These are phyloP conservation scores for Grigorovia humatica DNA, from an alignment of 805 yeast species.

Conservation along the genomic window DNA sequence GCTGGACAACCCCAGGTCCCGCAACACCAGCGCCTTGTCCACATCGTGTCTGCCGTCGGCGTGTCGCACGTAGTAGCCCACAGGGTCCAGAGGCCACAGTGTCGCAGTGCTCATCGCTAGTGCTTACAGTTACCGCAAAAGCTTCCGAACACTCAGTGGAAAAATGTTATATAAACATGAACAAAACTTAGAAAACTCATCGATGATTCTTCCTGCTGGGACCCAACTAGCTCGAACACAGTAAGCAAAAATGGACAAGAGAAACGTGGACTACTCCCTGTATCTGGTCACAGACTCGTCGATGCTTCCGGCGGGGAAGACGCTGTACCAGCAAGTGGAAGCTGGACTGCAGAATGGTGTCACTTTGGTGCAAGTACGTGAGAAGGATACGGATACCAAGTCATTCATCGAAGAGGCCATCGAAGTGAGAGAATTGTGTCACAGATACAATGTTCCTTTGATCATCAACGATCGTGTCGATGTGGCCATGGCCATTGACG, in stretches of 20 bases:
- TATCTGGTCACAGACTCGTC: slow-evolving; percentile 76
- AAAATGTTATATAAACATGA: neutral
- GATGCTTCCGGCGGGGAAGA: slow-evolving; percentile 52
- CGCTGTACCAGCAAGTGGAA: slow-evolving; percentile 52
- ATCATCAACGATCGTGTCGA: slow-evolving; percentile 82
- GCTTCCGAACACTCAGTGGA: neutral
- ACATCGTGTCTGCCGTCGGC: slow-evolving; percentile 24
- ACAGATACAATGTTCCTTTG: slow-evolving; percentile 52
- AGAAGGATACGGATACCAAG: slow-evolving; percentile 58
- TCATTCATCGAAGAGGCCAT: slow-evolving; percentile 55
- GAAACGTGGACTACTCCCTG: slow-evolving; percentile 37
- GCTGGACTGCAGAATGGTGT: slow-evolving; percentile 61
- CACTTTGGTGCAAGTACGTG: slow-evolving; percentile 75
- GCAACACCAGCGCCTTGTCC: slow-evolving; percentile 20
- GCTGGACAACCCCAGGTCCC: slow-evolving; percentile 26
- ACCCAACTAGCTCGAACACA: too few species aligned
- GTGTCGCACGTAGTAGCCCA: slow-evolving; percentile 35
- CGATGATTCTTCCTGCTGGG: too few species aligned
- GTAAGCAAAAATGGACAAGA: slow-evolving; percentile 5
- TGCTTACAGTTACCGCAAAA: neutral
- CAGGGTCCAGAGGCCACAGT: slow-evolving; percentile 32
- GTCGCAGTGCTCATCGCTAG: neutral
- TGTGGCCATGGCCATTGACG: slow-evolving; percentile 79
- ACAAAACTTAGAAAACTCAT: slow-evolving; percentile 8
- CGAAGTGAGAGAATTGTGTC: slow-evolving; percentile 52